These are phyloP conservation scores for Cucumis cinereus DNA, from an alignment of 306 rosid genomes.

Conservation along the genomic window DNA sequence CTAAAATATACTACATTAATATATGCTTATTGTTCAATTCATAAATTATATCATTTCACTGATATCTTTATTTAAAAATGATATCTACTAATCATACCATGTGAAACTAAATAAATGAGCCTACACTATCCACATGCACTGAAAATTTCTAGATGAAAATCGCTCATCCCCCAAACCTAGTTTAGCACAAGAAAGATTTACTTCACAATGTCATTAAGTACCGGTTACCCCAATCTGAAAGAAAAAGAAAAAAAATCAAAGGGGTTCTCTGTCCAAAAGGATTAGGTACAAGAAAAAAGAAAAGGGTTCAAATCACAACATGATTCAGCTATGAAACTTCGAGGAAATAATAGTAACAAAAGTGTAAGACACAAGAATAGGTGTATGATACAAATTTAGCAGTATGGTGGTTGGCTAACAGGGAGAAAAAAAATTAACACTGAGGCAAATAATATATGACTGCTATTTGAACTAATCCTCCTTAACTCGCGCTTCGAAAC, in stretches of 20 bases:
- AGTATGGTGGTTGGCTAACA: slow-evolving; percentile 27
- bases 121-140: background rate
- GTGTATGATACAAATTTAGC: slow-evolving; percentile 48
- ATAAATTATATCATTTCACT: background rate
- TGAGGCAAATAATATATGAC: slow-evolving; percentile 26
- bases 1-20: background rate
- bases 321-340: slow-evolving; percentile 14
- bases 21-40: background rate
- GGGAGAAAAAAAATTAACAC: slow-evolving; percentile 24
- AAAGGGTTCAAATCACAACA: slow-evolving; percentile 6
- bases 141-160: background rate
- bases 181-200: background rate
- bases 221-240: background rate
- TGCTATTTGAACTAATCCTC: slow-evolving; percentile 29
- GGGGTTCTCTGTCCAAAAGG: background rate
- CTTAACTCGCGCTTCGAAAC: slow-evolving; percentile 63
- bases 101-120: background rate
- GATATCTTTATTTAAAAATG: background rate
- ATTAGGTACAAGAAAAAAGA: background rate
- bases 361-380: slow-evolving; percentile 32
- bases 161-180: background rate
- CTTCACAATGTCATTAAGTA: background rate
- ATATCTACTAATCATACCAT: background rate
- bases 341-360: slow-evolving; percentile 20
- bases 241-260: background rate